Conservation (phyloP, 192 early-diverging fungal species). For the Obelidium mucronatum region DNA sequence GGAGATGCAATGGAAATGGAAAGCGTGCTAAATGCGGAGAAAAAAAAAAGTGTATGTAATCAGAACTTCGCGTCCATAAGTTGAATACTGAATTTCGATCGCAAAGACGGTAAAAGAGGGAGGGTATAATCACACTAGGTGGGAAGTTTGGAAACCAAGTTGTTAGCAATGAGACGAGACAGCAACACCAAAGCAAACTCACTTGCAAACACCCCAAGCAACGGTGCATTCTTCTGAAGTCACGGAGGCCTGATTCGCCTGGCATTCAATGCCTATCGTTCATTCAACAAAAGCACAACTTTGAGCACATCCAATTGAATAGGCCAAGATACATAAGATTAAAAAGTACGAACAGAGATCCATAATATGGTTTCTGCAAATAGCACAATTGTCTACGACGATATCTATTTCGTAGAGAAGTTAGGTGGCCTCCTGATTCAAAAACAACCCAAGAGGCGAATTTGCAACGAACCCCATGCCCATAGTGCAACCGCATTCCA, state of each 20-base stretch:
- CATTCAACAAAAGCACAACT: too few species aligned
- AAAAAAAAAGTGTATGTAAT: not conserved
- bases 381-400: constrained; percentile 97
- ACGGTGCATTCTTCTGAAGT: constrained; percentile 94
- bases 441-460: too few species aligned
- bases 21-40: constrained; percentile 79
- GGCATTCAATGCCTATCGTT: constrained; percentile 93
- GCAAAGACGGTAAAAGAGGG: too few species aligned
- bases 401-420: constrained; percentile 72
- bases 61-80: too few species aligned
- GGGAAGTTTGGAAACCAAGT: not conserved
- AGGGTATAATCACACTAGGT: constrained; percentile 7
- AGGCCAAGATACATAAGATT: too few species aligned
- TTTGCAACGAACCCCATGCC: constrained; percentile 88
- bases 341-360: constrained; percentile 77
- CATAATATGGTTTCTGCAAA: constrained; percentile 99
- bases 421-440: not conserved
- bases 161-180: not conserved
- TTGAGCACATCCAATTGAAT: not conserved
- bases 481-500: constrained; percentile 99
- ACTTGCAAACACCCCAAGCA: constrained; percentile 97
- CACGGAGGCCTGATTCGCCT: constrained; percentile 94
- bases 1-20: constrained; percentile 98
- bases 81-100: too few species aligned
- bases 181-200: constrained; percentile 40